A percentile compares a stretch with the other conserved stretches of the same genome.
These are phyloP conservation scores for Cenchrus fungigraminus DNA, from an alignment of 176 grass and related monocot genomes.

Conservation along the genomic window DNA sequence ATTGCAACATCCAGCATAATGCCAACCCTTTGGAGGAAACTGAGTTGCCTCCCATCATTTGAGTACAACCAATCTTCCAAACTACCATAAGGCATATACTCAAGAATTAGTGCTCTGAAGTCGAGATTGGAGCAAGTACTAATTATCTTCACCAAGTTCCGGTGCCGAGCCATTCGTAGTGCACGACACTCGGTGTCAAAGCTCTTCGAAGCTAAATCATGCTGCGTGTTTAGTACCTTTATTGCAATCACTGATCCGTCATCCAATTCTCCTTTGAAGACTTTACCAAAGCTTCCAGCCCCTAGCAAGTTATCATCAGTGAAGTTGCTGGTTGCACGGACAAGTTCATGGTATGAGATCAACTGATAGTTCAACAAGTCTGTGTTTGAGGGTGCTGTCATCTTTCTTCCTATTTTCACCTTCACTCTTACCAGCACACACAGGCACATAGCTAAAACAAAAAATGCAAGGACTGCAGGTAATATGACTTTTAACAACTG, in stretches of 20 bases:
- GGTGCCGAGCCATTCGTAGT: constrained; percentile 39
- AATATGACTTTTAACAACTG: constrained; percentile 8
- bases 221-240: constrained; percentile 43
- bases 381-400: background rate
- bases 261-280: constrained; percentile 44
- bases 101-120: constrained; percentile 48
- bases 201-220: constrained; percentile 19
- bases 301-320: constrained; percentile 40
- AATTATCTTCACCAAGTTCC: constrained; percentile 47
- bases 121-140: constrained; percentile 45
- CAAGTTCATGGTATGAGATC: constrained; percentile 48
- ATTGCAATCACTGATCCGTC: constrained; percentile 32
- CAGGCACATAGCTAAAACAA: constrained; percentile 9
- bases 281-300: constrained; percentile 40
- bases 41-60: constrained; percentile 12
- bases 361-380: constrained; percentile 23
- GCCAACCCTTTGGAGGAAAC: constrained; percentile 35
- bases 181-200: constrained; percentile 43
- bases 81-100: constrained; percentile 55
- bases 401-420: constrained; percentile 16
- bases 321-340: constrained; percentile 44
- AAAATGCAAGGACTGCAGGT: background rate
- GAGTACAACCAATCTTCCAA: constrained; percentile 45
- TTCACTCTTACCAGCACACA: constrained; percentile 14
- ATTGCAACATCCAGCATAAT: constrained; percentile 47